Evolutionary conservation across 768 basidiomycete species (phyloP).

Genomic region (Amanita exitialis): DNA sequence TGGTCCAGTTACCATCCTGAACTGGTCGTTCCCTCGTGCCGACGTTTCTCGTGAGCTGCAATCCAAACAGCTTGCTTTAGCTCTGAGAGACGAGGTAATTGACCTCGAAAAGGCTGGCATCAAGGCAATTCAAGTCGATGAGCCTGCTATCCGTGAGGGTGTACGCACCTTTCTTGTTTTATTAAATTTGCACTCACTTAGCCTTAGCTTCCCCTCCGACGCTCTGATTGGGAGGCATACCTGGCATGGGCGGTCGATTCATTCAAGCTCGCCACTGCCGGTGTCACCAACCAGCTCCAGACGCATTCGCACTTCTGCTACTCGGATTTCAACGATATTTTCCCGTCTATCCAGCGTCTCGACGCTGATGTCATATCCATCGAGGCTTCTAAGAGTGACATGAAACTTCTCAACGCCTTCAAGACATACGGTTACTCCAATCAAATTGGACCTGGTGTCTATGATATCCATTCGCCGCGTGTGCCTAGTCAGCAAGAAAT

Average conservation of each 20-base stretch:
- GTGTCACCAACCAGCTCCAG: slow-evolving; percentile 88
- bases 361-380: slow-evolving; percentile 99
- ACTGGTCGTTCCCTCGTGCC: slow-evolving; percentile 99
- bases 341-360: slow-evolving; percentile 92
- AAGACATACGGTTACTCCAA: slow-evolving; percentile 92
- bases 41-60: slow-evolving; percentile 95
- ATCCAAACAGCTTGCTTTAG: slow-evolving; percentile 95
- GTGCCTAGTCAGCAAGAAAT: slow-evolving; percentile 91
- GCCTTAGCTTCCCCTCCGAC: slow-evolving; percentile 86
- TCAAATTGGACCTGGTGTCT: slow-evolving; percentile 97
- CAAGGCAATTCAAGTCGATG: slow-evolving; percentile 97
- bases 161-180: slow-evolving; percentile 30
- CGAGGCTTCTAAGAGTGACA: slow-evolving; percentile 96
- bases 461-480: slow-evolving; percentile 99
- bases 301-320: slow-evolving; percentile 99
- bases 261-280: slow-evolving; percentile 95
- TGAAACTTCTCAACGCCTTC: slow-evolving; percentile 96
- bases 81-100: slow-evolving; percentile 95
- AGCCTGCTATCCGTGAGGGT: slow-evolving; percentile 99
- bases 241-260: slow-evolving; percentile 98
- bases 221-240: slow-evolving; percentile 93
- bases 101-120: slow-evolving; percentile 97
- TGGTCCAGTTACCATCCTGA: slow-evolving; percentile 96
- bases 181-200: slow-evolving; percentile 9
- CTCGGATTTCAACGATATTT: slow-evolving; percentile 98